These are phyloP conservation scores for Haematococcus sp. DNA, from an alignment of 139 green algal species.

Conservation along the genomic window DNA sequence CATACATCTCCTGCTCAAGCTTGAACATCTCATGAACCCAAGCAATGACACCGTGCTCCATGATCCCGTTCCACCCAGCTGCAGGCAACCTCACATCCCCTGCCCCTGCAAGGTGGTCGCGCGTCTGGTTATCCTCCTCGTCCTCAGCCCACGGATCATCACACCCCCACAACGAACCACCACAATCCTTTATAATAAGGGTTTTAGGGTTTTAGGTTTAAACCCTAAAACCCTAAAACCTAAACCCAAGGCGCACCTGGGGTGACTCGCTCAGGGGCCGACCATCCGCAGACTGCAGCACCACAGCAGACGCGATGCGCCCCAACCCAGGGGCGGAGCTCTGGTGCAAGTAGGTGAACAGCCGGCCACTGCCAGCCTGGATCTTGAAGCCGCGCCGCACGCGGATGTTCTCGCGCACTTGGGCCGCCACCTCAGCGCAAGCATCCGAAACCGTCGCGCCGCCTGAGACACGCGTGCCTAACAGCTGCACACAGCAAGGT, in stretches of 20 bases:
- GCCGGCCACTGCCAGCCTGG: neutral
- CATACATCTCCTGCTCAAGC: neutral
- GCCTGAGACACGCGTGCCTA: slow-evolving; percentile 1
- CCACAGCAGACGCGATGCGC: slow-evolving; percentile 44
- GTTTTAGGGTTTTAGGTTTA: too few species aligned
- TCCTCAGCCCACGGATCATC: too few species aligned
- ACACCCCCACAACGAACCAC: too few species aligned
- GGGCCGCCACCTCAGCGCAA: slow-evolving; percentile 55
- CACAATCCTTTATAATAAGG: too few species aligned
- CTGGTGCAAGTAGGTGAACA: slow-evolving; percentile 23
- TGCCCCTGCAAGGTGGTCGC: too few species aligned
- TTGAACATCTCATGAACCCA: too few species aligned
- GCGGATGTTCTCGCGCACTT: slow-evolving; percentile 80
- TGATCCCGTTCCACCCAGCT: too few species aligned
- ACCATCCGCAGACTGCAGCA: slow-evolving; percentile 13
- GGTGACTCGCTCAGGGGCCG: slow-evolving; percentile 25
- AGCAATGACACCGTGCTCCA: too few species aligned
- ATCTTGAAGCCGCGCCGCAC: slow-evolving; percentile 64
- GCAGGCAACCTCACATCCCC: too few species aligned
- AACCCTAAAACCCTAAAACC: too few species aligned
- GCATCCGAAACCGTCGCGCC: slow-evolving; percentile 46
- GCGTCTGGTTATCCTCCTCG: too few species aligned
- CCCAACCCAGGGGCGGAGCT: slow-evolving; percentile 20
- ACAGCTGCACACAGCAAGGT: slow-evolving; percentile 14
- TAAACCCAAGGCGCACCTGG: slow-evolving; percentile 6